A percentile compares a stretch with the other conserved stretches of the same genome.
These are phyloP conservation scores for Melampsora americana DNA, from an alignment of 1,284 basidiomycete species.

Conservation along the genomic window DNA sequence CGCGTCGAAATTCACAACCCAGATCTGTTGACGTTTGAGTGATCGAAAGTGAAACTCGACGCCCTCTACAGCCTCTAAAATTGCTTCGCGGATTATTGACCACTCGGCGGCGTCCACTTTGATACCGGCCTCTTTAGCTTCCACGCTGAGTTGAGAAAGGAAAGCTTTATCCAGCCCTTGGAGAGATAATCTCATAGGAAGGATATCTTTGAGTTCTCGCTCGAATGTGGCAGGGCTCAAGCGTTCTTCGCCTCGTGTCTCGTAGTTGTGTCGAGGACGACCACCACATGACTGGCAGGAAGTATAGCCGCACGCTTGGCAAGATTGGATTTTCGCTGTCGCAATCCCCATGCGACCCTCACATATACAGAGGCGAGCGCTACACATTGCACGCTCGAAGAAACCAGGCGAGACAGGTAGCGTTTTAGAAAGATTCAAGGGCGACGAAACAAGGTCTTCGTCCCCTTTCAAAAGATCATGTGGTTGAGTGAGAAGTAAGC, in stretches of 20 bases:
- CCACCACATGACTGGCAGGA: slow-evolving; percentile 83
- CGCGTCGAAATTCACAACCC: slow-evolving; percentile 77
- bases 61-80: slow-evolving; percentile 62
- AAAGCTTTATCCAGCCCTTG: slow-evolving; percentile 57
- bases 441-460: slow-evolving; percentile 63
- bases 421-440: slow-evolving; percentile 67
- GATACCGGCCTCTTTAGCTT: slow-evolving; percentile 56
- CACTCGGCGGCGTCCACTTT: slow-evolving; percentile 60
- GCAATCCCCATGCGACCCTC: slow-evolving; percentile 81
- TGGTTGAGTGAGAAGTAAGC: slow-evolving; percentile 46
- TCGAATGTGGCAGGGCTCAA: slow-evolving; percentile 70
- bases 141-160: slow-evolving; percentile 60
- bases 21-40: slow-evolving; percentile 78
- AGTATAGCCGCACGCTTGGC: slow-evolving; percentile 71
- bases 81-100: slow-evolving; percentile 67
- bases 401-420: slow-evolving; percentile 62
- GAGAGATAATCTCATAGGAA: slow-evolving; percentile 81
- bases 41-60: slow-evolving; percentile 75
- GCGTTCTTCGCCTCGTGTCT: slow-evolving; percentile 56
- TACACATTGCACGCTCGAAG: slow-evolving; percentile 66
- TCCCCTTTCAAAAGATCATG: slow-evolving; percentile 68
- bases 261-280: slow-evolving; percentile 77
- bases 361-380: slow-evolving; percentile 76
- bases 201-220: slow-evolving; percentile 68
- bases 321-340: slow-evolving; percentile 66